Conservation (phyloP, 2,329 filamentous ascomycete genomes). For the Nothophoma quercina region DNA sequence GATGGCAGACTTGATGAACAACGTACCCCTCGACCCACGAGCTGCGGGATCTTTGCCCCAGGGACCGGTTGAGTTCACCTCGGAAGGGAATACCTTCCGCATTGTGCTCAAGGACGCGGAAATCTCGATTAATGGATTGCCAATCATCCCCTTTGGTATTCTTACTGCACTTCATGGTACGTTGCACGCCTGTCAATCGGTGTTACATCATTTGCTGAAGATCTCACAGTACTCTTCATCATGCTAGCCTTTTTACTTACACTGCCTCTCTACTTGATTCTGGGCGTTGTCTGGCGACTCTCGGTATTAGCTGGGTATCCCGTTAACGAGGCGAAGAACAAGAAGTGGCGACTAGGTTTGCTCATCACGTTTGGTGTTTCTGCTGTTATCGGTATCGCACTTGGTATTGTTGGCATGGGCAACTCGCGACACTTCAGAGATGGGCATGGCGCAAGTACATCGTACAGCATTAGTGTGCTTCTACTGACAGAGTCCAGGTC, state of each 20-base stretch:
- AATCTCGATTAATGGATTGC: slow-evolving; percentile 33
- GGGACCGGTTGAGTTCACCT: slow-evolving; percentile 32
- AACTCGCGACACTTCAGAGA: slow-evolving; percentile 33
- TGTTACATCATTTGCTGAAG: not conserved
- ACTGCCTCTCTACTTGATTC: slow-evolving; percentile 35
- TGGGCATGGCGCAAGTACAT: slow-evolving; percentile 31
- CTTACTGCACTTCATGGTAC: slow-evolving; percentile 36
- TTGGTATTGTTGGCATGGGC: slow-evolving; percentile 39
- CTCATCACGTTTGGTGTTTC: slow-evolving; percentile 27
- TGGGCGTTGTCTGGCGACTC: slow-evolving; percentile 36
- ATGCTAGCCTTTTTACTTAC: slow-evolving; percentile 35
- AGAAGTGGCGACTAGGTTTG: slow-evolving; percentile 35
- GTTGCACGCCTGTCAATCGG: too few relatives aligned
- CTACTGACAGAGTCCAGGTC: slow-evolving; percentile 22
- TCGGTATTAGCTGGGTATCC: slow-evolving; percentile 34
- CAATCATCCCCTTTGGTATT: slow-evolving; percentile 25
- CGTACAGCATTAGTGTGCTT: too few relatives aligned
- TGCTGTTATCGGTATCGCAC: slow-evolving; percentile 26
- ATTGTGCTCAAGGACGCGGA: slow-evolving; percentile 26
- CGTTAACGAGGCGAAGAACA: slow-evolving; percentile 32
- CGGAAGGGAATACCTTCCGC: slow-evolving; percentile 35
- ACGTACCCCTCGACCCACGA: slow-evolving; percentile 26
- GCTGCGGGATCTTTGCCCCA: slow-evolving; percentile 29
- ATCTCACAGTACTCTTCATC: slow-evolving; percentile 25
- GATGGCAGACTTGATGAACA: slow-evolving; percentile 4